Conservation (phyloP, 768 basidiomycete genomes). For the Tylopilus balloui region DNA sequence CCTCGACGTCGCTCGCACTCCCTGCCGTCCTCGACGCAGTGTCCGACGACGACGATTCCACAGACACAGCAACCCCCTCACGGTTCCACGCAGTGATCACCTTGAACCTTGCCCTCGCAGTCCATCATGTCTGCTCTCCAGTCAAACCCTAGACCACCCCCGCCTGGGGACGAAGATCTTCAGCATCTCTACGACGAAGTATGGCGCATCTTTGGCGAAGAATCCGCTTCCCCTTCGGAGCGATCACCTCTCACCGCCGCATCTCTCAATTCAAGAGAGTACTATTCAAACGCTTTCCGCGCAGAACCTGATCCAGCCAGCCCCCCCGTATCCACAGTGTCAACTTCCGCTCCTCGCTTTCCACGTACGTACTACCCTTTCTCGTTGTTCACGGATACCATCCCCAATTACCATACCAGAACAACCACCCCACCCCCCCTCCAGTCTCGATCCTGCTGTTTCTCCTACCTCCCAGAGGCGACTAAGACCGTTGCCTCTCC, state of each 20-base stretch:
- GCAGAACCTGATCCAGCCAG: constrained; percentile 15
- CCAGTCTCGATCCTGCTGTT: constrained; percentile 21
- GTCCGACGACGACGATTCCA: background rate
- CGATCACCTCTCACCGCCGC: constrained; percentile 18
- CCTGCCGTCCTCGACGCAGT: background rate
- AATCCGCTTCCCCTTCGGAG: constrained; percentile 32
- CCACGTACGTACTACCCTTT: constrained; percentile 18
- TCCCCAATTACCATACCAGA: constrained; percentile 4
- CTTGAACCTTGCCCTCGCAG: background rate
- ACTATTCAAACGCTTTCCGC: constrained; percentile 17
- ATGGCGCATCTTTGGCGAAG: constrained; percentile 61
- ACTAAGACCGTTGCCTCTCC: constrained; percentile 27
- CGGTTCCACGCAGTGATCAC: background rate
- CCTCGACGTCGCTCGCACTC: constrained; percentile 3
- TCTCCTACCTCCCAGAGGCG: constrained; percentile 30
- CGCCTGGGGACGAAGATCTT: constrained; percentile 65
- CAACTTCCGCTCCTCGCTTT: constrained; percentile 18
- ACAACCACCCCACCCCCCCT: constrained; percentile 12
- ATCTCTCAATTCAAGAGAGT: constrained; percentile 20
- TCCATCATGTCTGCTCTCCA: constrained; percentile 36
- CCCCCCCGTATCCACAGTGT: constrained; percentile 10
- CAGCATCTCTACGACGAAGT: constrained; percentile 74
- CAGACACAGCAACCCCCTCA: background rate
- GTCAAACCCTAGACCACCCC: constrained; percentile 32
- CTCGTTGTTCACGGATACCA: background rate